Base-by-base conservation (phyloP, 805 yeast species). In the Barnettozyma sucrosica region DNA sequence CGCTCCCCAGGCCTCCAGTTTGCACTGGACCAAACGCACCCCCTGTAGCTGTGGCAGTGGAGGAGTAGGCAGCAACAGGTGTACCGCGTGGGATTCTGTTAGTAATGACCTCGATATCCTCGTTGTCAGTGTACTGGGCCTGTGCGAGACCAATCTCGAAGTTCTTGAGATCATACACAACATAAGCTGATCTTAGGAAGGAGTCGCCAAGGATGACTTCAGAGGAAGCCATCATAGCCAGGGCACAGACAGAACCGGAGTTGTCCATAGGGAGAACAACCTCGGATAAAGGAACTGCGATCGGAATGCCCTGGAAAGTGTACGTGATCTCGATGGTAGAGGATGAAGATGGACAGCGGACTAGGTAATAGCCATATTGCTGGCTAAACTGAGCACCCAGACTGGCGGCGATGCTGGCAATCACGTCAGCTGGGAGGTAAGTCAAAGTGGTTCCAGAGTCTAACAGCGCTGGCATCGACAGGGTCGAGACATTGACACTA, bases 271-370 rank as follows among this genome's bases (percentile, higher is more conserved):
- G 33, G 3, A 54, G 46, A 6, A 48, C 36, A 10, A 45, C 23
- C 23, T 50, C 51, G 25, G 51, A 24, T 16, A 78, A 58, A 25
- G 87, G 83, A 7, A 76, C 79, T 14, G 67, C 59, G 48, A 84
- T 77, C 9, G 62, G 57, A n/a, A 71, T 61, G 6, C 88, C 89
- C 50, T 80, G 79, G 65, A 85, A 79, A 9, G 79, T 51, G 52
- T 62, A 54, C 2, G 65, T 63, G 46, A 65, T 55, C 41, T 63
- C 59, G n/a, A 51, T 50, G 18, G 19, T 32, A 2, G 46, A 14
- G 13, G 39, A 24, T 10, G 50, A 51, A 6, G 58, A 54, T 51
- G 62, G 55, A 61, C 89, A 84, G 5, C 61, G 61, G 53, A 76
- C 58, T 7, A 66, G 26, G 57, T 80, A 83, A 40, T 71, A 74